Base-by-base conservation (phyloP, 768 basidiomycete species). In the Suillus decipiens region DNA sequence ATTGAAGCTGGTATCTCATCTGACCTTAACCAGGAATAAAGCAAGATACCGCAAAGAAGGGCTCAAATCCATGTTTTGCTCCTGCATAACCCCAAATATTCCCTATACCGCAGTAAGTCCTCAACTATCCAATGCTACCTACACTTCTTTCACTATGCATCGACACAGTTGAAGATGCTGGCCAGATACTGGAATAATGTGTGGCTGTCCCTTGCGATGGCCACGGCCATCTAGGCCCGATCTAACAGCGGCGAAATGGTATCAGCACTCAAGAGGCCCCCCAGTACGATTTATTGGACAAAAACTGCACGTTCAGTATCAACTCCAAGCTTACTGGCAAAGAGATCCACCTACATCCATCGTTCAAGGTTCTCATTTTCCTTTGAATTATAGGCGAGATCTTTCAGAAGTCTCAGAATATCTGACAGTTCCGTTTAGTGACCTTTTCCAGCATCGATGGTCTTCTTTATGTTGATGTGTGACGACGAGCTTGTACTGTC, bases 311-410 rank as follows among this genome's bases (percentile, higher is more conserved):
- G 81, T 61, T 84, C 24, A 85, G 83, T 34, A 83, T 90, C 10
- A 85, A 92, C 15, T 66, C 70, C 86, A 66, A 28, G 24, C 48
- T 77, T 60, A 3, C 74, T 89, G 89, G 85, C 9, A 76, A 78
- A n/a, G 75, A 76, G 4, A 78, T 90, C 36, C 76, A 79, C 48
- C 72, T 89, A 1, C 75, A 88, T 8, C 80, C 77, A 1, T 88
- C 86, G 5, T 80, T 90, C 14, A 88, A 91, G 71, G 71, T 85
- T 92, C 51, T 89, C 89, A 0, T 76, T 80, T 34, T 82, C 84
- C 4, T 92, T 91, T 71, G 81, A 86, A 66, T 77, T 79, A 48
- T 39, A 36, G 37, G 55, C 6, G 10, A 24, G 22, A 61, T 37
- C 31, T 34, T 61, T 11, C n/a, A 57, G 34, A 42, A 58, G 31